Evolutionary conservation across 352 stramenopile species (phyloP), one percentile per base, ranked within the genome.

Genomic region (Phytophthora gonapodyides): DNA sequence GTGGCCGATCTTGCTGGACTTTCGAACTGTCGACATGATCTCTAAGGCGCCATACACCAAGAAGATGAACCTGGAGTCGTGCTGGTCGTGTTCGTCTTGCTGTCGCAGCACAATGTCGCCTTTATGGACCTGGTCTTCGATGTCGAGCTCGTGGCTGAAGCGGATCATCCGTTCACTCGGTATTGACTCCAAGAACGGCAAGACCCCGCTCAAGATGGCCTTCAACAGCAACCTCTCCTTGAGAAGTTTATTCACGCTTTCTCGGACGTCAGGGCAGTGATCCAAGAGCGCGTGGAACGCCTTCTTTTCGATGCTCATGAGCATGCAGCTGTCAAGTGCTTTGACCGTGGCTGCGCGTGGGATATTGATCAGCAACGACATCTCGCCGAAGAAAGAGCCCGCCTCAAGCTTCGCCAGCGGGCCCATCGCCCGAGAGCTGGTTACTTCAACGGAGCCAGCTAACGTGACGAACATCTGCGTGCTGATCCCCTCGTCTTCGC

Each of bases 391-490:
- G 59, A 90, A 93, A 1, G 82, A 89, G 7, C 84, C 84, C 2
- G 84, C 67, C 15, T 84, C 78, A 0, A 93, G 67, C 8, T 62
- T 88, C 10, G 84, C 84, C n/a, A 93, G 64, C 1, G 79, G 76
- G 0, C 61, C 66, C 4, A 60, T 51, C 1, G 76, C 64, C 10
- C 79, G 71, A 1, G 82, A 83, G 42, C 79, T 90, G 8, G 71
- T 89, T 3, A 91, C 84, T 42, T 91, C 76, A 1, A 93, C 63
- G 9, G 69, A 70, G 0, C 82, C 84, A 4, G 82, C 78, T 3
- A 93, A 61, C 12, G 80, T 93, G 17, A 93, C 75, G 52, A 87
- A 93, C 80, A 93, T 88, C 61, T 93, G 82, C 19, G 78, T 88
- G 56, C 75, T 90, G 57, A 91, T 76, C 42, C 80, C 80, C 52